Evolutionary conservation across 371 early-diverging fungal genomes (phyloP), one percentile per base, ranked within the genome.

Genomic region (Conidiobolus incongruus): DNA sequence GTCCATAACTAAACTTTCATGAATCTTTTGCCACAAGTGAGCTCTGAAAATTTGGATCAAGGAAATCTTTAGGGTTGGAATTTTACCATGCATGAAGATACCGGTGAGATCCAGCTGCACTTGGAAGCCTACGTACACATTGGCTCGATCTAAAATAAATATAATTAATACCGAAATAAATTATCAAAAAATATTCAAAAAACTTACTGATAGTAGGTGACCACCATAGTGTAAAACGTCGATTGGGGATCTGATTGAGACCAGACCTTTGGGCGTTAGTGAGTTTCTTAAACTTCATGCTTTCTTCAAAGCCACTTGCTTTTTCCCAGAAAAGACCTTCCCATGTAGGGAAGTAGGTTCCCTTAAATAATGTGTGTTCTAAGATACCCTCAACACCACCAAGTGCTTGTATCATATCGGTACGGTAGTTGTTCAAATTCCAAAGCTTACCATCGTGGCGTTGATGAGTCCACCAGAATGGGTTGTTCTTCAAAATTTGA

Each of bases 181-280:
- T n/a, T n/a, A n/a, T n/a, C n/a, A n/a, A n/a, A n/a, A n/a, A n/a
- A n/a, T n/a, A n/a, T n/a, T n/a, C n/a, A n/a, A n/a, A n/a, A n/a
- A n/a, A n/a, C n/a, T 29, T 24, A 56, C 99, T 99, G 55, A 99
- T 94, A 1, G 97, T 96, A 8, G 98, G 98, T 24, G 89, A 89
- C 99, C 99, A 99, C 99, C 99, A 99, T 29, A 99, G 70, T 2
- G 94, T 95, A 67, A 98, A 99, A 45, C 97, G 89, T 73, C 95
- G 90, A 63, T 99, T 99, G 30, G 99, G 98, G 65, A 99, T 93
- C 65, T 96, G 92, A 56, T 91, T 91, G 55, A 96, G 62, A 70
- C 97, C 98, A 38, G 81, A 78, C 38, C 97, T 70, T 62, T 97
- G 98, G n/a, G 98, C 99, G 50, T 92, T 96, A 43, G 96, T 98